These are phyloP conservation scores for Fraxinus baroniana DNA, from an alignment of 305 asterid genomes.

Conservation along the genomic window DNA sequence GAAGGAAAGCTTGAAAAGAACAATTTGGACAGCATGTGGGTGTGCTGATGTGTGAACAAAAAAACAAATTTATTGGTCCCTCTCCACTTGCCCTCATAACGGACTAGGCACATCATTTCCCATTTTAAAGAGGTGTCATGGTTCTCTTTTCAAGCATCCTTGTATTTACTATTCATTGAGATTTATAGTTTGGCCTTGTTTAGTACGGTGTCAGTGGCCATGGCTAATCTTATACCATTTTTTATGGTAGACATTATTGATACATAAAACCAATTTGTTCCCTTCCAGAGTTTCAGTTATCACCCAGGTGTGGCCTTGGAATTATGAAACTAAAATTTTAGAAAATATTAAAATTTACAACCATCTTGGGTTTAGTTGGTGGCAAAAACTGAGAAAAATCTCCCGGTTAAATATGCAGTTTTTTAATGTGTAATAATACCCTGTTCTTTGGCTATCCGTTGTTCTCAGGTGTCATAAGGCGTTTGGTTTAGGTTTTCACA, in stretches of 20 bases:
- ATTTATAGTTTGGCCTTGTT: constrained; percentile 21
- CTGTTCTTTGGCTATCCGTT: background rate
- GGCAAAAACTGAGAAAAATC: background rate
- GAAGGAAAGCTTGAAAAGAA: constrained; percentile 19
- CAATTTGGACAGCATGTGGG: constrained; percentile 26
- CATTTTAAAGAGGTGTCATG: constrained; percentile 25
- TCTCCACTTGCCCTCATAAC: constrained; percentile 18
- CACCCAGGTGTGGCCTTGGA: constrained; percentile 22
- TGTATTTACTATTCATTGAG: constrained; percentile 1
- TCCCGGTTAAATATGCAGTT: background rate
- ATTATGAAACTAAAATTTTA: background rate
- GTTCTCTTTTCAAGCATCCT: constrained; percentile 24
- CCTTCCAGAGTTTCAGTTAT: background rate
- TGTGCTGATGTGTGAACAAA: too few species aligned
- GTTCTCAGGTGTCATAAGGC: constrained; percentile 7
- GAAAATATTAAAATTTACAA: background rate
- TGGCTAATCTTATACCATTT: background rate
- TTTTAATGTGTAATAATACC: constrained; percentile 5
- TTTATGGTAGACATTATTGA: constrained; percentile 3
- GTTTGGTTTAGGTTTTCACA: background rate
- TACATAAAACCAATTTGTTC: constrained; percentile 17
- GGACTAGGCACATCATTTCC: constrained; percentile 12
- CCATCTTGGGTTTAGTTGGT: background rate
- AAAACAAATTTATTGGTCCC: constrained; percentile 46
- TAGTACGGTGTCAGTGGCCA: background rate